A percentile compares a stretch with the other conserved stretches of the same genome.
Conservation (phyloP, 257 asterid species). For the Ajuga chamaepitys region DNA sequence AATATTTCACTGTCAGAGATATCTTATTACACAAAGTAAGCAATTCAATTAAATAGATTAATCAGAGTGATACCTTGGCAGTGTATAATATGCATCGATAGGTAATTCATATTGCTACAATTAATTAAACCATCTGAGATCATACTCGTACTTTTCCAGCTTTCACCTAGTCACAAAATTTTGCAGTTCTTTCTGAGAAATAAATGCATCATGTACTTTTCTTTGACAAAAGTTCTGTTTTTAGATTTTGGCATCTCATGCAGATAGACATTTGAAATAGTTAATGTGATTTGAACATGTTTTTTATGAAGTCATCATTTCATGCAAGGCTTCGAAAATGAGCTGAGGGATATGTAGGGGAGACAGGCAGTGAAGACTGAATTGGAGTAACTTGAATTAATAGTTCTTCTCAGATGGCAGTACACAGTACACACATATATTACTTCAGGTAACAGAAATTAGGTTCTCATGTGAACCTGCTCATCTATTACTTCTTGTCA, state of each 20-base stretch:
- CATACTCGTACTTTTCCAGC: not conserved
- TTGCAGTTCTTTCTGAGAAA: not conserved
- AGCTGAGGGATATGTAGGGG: not conserved
- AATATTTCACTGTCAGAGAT: not conserved
- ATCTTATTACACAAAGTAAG: not conserved
- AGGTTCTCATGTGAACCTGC: not conserved
- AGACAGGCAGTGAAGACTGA: not conserved
- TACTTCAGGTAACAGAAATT: not conserved
- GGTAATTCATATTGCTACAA: not conserved
- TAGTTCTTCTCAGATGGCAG: not conserved
- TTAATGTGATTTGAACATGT: not conserved
- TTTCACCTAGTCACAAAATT: not conserved
- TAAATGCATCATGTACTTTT: not conserved
- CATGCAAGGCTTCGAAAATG: not conserved
- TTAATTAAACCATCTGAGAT: not conserved
- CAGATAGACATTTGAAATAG: not conserved
- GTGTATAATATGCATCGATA: not conserved
- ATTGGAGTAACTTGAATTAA: not conserved
- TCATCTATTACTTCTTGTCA: not conserved
- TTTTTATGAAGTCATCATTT: not conserved
- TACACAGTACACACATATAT: not conserved
- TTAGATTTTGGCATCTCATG: too few species aligned
- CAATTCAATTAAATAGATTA: not conserved
- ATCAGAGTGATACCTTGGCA: not conserved
- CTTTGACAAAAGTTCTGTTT: too few species aligned